Conservation (phyloP, 805 yeast genomes). For the Komagataella ulmi region DNA sequence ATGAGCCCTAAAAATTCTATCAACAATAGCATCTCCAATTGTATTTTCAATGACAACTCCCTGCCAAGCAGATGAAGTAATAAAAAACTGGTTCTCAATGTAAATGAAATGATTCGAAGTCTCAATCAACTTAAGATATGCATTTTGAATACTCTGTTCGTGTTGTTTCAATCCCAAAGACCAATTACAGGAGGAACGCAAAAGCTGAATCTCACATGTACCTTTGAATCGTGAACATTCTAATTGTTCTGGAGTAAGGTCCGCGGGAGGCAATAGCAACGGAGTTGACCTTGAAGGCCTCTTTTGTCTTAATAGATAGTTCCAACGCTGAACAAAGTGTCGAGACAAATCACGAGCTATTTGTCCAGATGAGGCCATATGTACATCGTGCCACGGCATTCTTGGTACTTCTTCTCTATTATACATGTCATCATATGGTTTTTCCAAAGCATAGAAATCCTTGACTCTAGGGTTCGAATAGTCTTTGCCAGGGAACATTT, state of each 20-base stretch:
- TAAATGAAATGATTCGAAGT: conserved; percentile 87
- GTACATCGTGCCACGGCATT: conserved; percentile 99
- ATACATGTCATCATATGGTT: conserved; percentile 86
- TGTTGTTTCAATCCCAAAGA: conserved; percentile 76
- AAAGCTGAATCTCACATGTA: conserved; percentile 80
- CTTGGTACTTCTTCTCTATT: conserved; percentile 73
- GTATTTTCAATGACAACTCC: conserved; percentile 76
- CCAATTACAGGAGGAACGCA: conserved; percentile 90
- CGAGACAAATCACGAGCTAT: conserved; percentile 87
- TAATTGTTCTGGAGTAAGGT: conserved; percentile 62
- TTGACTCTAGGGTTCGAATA: conserved; percentile 91
- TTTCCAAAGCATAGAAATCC: conserved; percentile 70
- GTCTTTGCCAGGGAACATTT: conserved; percentile 91
- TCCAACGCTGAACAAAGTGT: conserved; percentile 97
- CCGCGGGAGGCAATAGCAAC: conserved; percentile 83
- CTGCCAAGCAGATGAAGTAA: conserved; percentile 78
- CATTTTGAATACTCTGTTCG: conserved; percentile 86
- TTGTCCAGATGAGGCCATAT: conserved; percentile 90
- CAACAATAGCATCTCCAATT: conserved; percentile 96
- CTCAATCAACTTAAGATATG: conserved; percentile 82
- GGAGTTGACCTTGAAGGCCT: conserved; percentile 93
- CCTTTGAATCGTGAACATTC: conserved; percentile 52
- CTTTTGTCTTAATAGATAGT: conserved; percentile 81
- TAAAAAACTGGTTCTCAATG: conserved; percentile 90
- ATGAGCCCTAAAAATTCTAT: conserved; percentile 83